Conservation (phyloP, 1,139 yeast species). For the Geotrichum fermentans region DNA sequence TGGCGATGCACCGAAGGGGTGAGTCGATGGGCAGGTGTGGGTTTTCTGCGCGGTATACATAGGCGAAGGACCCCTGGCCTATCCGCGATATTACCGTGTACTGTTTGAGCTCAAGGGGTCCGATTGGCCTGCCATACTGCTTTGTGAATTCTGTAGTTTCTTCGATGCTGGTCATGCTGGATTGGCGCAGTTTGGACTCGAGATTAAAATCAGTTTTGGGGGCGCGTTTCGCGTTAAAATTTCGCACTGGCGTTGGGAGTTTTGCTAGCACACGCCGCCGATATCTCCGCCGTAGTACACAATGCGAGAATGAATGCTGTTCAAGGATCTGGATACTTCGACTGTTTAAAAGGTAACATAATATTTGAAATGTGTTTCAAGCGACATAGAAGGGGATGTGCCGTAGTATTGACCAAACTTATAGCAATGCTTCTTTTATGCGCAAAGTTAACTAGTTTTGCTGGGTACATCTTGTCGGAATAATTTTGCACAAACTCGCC, state of each 20-base stretch:
- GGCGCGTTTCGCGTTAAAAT: background rate
- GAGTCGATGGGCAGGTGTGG: constrained; percentile 16
- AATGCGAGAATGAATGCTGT: too few species aligned
- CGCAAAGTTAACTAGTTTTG: too few species aligned
- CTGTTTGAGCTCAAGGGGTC: background rate
- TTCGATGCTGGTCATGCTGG: background rate
- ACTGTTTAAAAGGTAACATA: too few species aligned
- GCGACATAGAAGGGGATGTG: too few species aligned
- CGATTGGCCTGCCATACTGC: constrained; percentile 6
- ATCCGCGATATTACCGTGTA: constrained; percentile 16
- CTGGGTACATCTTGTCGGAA: too few species aligned
- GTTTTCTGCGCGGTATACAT: constrained; percentile 24
- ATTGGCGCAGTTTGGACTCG: background rate
- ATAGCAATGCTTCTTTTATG: too few species aligned
- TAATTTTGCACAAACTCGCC: too few species aligned
- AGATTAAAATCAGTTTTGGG: background rate
- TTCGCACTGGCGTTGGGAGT: background rate
- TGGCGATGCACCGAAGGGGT: constrained; percentile 24
- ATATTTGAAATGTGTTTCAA: too few species aligned
- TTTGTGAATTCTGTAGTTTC: background rate
- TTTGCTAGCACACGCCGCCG: background rate
- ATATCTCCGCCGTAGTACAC: too few species aligned
- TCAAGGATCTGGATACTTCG: too few species aligned
- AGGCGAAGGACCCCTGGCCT: constrained; percentile 23
- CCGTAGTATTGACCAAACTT: too few species aligned